These are phyloP conservation scores for Trichosanthes cucumerina DNA, from an alignment of 306 rosid species.

Conservation along the genomic window DNA sequence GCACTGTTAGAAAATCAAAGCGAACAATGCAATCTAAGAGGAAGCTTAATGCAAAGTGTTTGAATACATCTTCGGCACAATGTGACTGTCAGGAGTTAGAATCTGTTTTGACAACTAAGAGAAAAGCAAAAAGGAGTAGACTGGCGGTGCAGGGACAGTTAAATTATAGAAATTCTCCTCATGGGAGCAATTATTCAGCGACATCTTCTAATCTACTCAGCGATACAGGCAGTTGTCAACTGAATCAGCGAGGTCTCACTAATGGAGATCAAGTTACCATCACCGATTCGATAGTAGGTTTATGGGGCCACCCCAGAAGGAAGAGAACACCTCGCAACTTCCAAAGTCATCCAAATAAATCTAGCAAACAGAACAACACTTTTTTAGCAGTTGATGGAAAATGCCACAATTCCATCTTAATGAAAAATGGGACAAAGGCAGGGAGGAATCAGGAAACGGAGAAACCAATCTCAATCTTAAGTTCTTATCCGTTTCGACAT, in stretches of 20 bases:
- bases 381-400: constrained; percentile 23
- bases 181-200: constrained; percentile 13
- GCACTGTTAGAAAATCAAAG: constrained; percentile 17
- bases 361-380: constrained; percentile 13
- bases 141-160: constrained; percentile 17
- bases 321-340: constrained; percentile 39
- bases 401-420: constrained; percentile 15
- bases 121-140: constrained; percentile 18
- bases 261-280: constrained; percentile 18
- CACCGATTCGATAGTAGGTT: constrained; percentile 21
- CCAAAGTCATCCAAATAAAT: constrained; percentile 18
- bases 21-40: constrained; percentile 28
- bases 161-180: constrained; percentile 10
- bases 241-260: constrained; percentile 20
- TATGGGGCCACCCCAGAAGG: constrained; percentile 45
- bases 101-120: constrained; percentile 17
- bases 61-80: constrained; percentile 14
- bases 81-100: constrained; percentile 19
- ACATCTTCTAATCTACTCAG: constrained; percentile 15
- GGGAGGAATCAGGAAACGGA: neutral
- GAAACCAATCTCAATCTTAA: neutral
- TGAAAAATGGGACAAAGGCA: constrained; percentile 8
- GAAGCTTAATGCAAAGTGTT: constrained; percentile 22
- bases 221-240: constrained; percentile 16
- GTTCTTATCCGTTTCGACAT: neutral